Percentiles rank a stretch among this genome's conserved stretches.
phyloP scores from a whole-genome alignment of 306 rosid species.

The Vigna unguiculata region DNA sequence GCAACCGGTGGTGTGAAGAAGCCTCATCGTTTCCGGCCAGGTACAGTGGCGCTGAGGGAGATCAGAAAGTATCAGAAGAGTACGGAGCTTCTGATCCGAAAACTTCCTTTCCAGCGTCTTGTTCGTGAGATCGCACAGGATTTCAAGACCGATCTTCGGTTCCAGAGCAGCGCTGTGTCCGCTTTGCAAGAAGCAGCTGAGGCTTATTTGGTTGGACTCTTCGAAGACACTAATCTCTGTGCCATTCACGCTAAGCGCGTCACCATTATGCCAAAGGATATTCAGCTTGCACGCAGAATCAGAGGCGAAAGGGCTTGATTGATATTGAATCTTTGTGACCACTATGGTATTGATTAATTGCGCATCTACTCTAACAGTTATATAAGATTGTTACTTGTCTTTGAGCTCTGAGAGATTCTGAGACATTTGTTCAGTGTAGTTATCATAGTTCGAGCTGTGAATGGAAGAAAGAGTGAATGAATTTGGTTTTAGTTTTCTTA shows the following conservation, averaged over 20 bases:
- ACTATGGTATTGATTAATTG: too few species aligned
- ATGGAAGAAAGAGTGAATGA: too few species aligned
- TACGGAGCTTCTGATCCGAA: neutral
- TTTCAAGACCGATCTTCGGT: neutral
- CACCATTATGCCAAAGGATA: neutral
- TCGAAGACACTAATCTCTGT: neutral
- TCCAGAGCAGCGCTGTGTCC: neutral
- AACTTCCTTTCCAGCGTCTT: neutral
- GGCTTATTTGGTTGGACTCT: neutral
- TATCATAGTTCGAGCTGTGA: too few species aligned
- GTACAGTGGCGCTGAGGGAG: constrained; percentile 6
- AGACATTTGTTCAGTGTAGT: too few species aligned
- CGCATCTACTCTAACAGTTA: too few species aligned
- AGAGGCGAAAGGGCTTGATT: neutral
- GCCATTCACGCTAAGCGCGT: constrained; percentile 8
- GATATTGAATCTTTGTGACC: neutral
- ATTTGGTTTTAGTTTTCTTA: too few species aligned
- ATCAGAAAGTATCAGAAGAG: constrained; percentile 9
- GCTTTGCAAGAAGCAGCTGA: neutral
- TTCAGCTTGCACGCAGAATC: neutral
- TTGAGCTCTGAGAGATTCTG: too few species aligned
- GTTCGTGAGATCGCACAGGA: constrained; percentile 1
- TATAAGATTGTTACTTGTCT: too few species aligned
- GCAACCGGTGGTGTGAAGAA: neutral
- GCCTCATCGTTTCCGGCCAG: neutral